A percentile compares a stretch with the other conserved stretches of the same genome.
Conservation (phyloP, 352 stramenopile genomes). For the Globisporangium cylindrosporum region DNA sequence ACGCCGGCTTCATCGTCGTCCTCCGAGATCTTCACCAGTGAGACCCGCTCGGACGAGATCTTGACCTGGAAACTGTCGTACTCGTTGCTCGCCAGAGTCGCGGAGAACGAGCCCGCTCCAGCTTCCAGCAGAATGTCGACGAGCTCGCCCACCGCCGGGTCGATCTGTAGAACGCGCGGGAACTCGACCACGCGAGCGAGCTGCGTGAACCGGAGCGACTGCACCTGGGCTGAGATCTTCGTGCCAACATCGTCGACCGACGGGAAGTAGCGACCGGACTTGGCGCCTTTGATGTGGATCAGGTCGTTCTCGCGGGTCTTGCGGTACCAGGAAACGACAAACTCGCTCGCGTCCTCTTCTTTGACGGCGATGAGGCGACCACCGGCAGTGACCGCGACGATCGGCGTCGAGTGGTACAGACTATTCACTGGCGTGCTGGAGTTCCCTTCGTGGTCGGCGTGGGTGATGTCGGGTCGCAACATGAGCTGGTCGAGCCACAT, state of each 20-base stretch:
- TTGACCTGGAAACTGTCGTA: slow-evolving; percentile 82
- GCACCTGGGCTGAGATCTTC: slow-evolving; percentile 53
- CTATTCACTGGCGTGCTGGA: slow-evolving; percentile 15
- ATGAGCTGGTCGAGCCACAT: slow-evolving; percentile 58
- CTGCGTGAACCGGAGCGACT: slow-evolving; percentile 62
- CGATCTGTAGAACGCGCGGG: slow-evolving; percentile 38
- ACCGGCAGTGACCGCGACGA: slow-evolving; percentile 51
- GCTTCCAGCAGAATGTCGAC: slow-evolving; percentile 74
- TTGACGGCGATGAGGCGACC: slow-evolving; percentile 47
- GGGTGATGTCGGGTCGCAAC: slow-evolving; percentile 40
- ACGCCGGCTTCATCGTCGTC: slow-evolving; percentile 61
- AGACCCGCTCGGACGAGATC: slow-evolving; percentile 49
- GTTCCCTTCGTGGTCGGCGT: slow-evolving; percentile 10
- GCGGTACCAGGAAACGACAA: slow-evolving; percentile 66
- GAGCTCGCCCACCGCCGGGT: slow-evolving; percentile 63
- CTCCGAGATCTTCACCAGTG: slow-evolving; percentile 73
- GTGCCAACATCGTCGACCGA: slow-evolving; percentile 70
- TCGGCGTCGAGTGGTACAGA: slow-evolving; percentile 42
- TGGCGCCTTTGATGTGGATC: slow-evolving; percentile 61
- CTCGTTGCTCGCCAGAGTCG: slow-evolving; percentile 75
- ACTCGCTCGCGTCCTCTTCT: slow-evolving; percentile 65
- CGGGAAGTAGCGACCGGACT: slow-evolving; percentile 53
- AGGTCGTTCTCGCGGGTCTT: slow-evolving; percentile 55
- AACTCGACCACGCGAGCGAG: slow-evolving; percentile 59
- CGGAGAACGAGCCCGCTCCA: slow-evolving; percentile 67